These are phyloP conservation scores for Sugiyamaella lignohabitans DNA, from an alignment of 805 yeast genomes.

Conservation along the genomic window DNA sequence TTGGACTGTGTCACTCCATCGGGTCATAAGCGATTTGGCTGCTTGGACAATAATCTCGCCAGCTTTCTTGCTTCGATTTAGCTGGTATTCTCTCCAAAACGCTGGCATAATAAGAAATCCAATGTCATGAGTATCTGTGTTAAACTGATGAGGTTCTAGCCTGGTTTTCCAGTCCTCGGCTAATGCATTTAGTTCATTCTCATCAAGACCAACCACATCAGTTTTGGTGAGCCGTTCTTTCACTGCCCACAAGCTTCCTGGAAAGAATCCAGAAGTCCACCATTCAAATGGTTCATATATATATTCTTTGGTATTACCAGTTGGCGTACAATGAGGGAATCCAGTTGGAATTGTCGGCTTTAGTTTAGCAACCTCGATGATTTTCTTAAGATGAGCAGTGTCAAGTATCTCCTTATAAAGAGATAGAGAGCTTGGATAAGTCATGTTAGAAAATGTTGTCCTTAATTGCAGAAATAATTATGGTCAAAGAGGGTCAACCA, in stretches of 20 bases:
- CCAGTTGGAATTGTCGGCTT: not conserved
- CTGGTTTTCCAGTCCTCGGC: slow-evolving; percentile 13
- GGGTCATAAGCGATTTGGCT: slow-evolving; percentile 27
- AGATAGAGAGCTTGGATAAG: not conserved
- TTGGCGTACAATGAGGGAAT: slow-evolving; percentile 10
- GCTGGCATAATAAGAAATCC: slow-evolving; percentile 30
- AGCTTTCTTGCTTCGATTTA: slow-evolving; percentile 19
- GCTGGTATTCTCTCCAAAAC: slow-evolving; percentile 23
- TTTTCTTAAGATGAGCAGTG: not conserved
- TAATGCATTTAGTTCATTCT: not conserved
- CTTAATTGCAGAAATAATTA: no score
- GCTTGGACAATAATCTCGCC: slow-evolving; percentile 23
- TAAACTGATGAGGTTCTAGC: slow-evolving; percentile 13
- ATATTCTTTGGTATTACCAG: slow-evolving; percentile 11
- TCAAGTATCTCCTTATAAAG: not conserved
- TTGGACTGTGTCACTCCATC: slow-evolving; percentile 25
- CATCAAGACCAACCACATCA: not conserved
- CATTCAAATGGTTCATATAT: slow-evolving; percentile 16
- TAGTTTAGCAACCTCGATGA: not conserved
- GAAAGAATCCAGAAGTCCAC: slow-evolving; percentile 23
- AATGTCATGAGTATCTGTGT: slow-evolving; percentile 30
- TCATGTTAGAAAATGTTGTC: no score
- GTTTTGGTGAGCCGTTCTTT: slow-evolving; percentile 9
- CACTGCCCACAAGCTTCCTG: slow-evolving; percentile 16
- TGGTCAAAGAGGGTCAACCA: no score